Evolutionary conservation across 2,329 filamentous ascomycete genomes (phyloP).

Genomic region (Xylaria arbuscula): DNA sequence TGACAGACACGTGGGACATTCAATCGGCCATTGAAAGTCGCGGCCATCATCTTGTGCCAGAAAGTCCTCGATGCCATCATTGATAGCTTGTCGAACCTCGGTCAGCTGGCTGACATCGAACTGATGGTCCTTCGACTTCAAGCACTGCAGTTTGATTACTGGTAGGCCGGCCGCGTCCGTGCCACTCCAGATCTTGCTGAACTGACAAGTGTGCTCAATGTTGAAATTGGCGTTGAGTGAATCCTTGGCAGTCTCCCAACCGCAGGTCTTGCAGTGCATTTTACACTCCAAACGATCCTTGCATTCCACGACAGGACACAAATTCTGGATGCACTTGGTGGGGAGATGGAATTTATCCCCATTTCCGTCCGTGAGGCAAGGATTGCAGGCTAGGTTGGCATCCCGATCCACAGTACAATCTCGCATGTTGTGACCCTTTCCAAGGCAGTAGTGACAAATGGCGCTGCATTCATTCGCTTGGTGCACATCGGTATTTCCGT

Average conservation of each 20-base stretch:
- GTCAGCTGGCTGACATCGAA: not conserved
- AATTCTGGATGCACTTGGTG: not conserved
- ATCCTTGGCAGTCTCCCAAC: too few relatives aligned
- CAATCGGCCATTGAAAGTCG: not conserved
- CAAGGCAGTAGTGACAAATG: too few relatives aligned
- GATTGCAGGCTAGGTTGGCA: too few relatives aligned
- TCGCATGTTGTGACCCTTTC: too few relatives aligned
- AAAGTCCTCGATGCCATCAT: too few relatives aligned
- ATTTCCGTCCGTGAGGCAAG: too few relatives aligned
- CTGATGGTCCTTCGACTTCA: not conserved
- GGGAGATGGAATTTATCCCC: not conserved
- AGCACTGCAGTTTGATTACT: not conserved
- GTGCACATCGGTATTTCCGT: too few relatives aligned
- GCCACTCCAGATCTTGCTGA: not conserved
- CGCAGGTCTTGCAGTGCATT: not conserved
- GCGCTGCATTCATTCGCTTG: too few relatives aligned
- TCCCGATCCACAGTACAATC: too few relatives aligned
- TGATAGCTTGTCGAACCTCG: too few relatives aligned
- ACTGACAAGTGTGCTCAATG: not conserved
- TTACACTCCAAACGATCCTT: not conserved
- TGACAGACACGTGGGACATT: not conserved
- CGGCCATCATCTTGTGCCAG: too few relatives aligned
- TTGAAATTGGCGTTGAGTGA: too few relatives aligned
- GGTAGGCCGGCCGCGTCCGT: not conserved
- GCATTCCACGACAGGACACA: not conserved